Conservation (phyloP, 768 basidiomycete genomes). For the Peribolospora baueri region DNA sequence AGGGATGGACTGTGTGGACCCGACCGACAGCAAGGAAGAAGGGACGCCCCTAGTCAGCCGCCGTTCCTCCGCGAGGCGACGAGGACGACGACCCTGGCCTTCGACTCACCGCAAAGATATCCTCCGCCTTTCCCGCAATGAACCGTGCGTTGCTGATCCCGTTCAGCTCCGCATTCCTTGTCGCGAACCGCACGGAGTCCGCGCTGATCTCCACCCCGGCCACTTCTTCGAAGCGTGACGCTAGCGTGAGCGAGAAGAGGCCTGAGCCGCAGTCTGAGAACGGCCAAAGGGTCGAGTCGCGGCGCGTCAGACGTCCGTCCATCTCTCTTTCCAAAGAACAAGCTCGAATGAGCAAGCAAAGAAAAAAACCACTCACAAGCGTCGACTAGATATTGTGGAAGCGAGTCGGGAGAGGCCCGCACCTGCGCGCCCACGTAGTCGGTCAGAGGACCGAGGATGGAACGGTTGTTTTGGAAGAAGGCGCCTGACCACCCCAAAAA, state of each 20-base stretch:
- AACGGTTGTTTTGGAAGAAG: slow-evolving; percentile 98
- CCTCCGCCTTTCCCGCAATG: slow-evolving; percentile 55
- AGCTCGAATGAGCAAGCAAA: slow-evolving; percentile 15
- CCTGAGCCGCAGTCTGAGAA: slow-evolving; percentile 35
- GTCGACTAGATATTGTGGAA: slow-evolving; percentile 72
- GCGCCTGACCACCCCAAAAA: slow-evolving; percentile 26
- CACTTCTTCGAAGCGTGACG: slow-evolving; percentile 44
- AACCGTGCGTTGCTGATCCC: slow-evolving; percentile 39
- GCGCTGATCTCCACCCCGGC: slow-evolving; percentile 62
- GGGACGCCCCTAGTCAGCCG: background rate
- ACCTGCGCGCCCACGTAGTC: slow-evolving; percentile 34
- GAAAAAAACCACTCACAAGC: slow-evolving; percentile 31
- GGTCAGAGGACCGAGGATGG: slow-evolving; percentile 62
- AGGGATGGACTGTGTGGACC: slow-evolving; percentile 7
- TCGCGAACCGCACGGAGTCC: slow-evolving; percentile 18
- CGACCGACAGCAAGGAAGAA: slow-evolving; percentile 18
- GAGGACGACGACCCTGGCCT: slow-evolving; percentile 25
- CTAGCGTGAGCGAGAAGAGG: slow-evolving; percentile 63
- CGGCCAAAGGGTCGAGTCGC: background rate
- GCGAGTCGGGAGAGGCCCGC: slow-evolving; percentile 24
- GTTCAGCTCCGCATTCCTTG: slow-evolving; percentile 22
- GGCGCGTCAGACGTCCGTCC: background rate
- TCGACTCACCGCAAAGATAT: slow-evolving; percentile 37
- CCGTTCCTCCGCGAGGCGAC: background rate
- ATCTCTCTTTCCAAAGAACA: background rate